A percentile compares a stretch with the other conserved stretches of the same genome.
Evolutionary conservation across 2,329 filamentous ascomycete species (phyloP).

Genomic region (Fusarium compactum): DNA sequence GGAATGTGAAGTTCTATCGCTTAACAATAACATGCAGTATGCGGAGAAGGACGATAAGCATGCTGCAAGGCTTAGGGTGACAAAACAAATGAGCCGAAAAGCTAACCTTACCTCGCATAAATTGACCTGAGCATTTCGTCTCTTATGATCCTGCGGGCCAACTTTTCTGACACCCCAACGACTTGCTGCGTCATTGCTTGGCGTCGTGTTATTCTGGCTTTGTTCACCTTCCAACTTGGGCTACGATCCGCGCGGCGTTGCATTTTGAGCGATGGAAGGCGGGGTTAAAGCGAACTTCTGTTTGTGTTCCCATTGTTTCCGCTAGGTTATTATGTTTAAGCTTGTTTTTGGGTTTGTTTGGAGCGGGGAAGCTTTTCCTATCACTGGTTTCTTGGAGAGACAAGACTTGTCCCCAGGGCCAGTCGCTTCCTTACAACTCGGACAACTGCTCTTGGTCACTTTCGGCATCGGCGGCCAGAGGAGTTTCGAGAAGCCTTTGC

Average conservation of each 20-base stretch:
- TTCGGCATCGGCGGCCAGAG: too few relatives aligned
- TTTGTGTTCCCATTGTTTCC: neutral
- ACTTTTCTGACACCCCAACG: too few relatives aligned
- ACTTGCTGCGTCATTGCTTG: slow-evolving; percentile 33
- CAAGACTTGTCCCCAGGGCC: too few relatives aligned
- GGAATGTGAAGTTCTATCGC: slow-evolving; percentile 23
- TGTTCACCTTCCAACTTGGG: slow-evolving; percentile 33
- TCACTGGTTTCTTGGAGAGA: too few relatives aligned
- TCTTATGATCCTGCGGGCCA: too few relatives aligned
- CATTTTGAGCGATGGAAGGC: neutral
- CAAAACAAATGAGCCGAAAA: too few relatives aligned
- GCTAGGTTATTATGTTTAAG: slow-evolving; percentile 21
- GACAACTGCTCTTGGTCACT: too few relatives aligned
- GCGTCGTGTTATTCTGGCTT: neutral
- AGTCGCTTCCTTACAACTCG: too few relatives aligned
- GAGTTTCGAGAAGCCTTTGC: too few relatives aligned
- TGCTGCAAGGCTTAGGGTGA: too few relatives aligned
- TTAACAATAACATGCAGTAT: neutral
- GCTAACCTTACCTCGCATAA: too few relatives aligned
- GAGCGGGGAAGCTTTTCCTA: slow-evolving; percentile 9
- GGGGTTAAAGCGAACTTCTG: slow-evolving; percentile 1
- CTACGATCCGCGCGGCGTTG: slow-evolving; percentile 15
- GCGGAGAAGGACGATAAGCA: slow-evolving; percentile 26
- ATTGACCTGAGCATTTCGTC: too few relatives aligned
- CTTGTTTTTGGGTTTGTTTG: slow-evolving; percentile 21